These are phyloP conservation scores for Fusarium bactridioides DNA, from an alignment of 2,329 filamentous ascomycete species.

Conservation along the genomic window DNA sequence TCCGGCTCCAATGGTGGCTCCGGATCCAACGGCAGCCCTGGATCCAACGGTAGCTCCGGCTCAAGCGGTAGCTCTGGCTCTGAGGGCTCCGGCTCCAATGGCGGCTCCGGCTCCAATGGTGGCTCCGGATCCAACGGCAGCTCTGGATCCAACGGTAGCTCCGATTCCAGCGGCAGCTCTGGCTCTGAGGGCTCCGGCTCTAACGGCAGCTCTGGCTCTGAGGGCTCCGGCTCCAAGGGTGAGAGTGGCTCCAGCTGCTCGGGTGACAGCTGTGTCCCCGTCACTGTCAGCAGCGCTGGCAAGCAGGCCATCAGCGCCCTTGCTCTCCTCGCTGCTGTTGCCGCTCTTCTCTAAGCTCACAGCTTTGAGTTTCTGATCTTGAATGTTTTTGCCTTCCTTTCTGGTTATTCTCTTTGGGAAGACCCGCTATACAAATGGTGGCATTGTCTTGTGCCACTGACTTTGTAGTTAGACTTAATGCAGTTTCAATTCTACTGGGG, in stretches of 20 bases:
- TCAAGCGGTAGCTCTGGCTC: not conserved
- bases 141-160: not conserved
- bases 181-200: not conserved
- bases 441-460: slow-evolving; percentile 11
- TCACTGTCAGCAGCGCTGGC: slow-evolving; percentile 25
- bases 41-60: not conserved
- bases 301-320: slow-evolving; percentile 34
- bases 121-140: not conserved
- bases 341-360: slow-evolving; percentile 23
- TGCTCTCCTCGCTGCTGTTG: slow-evolving; percentile 28
- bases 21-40: not conserved
- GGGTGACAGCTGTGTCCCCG: slow-evolving; percentile 6
- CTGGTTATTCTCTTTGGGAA: slow-evolving; percentile 17
- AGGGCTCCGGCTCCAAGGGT: not conserved
- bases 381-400: not conserved
- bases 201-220: not conserved
- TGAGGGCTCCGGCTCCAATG: not conserved
- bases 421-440: slow-evolving; percentile 1
- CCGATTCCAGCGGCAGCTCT: not conserved
- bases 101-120: not conserved
- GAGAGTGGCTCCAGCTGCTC: not conserved
- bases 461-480: slow-evolving; percentile 22
- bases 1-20: not conserved
- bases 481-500: slow-evolving; percentile 13
- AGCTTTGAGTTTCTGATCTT: not conserved